Conservation (phyloP, 441 rosid genomes). For the Viola pubescens region DNA sequence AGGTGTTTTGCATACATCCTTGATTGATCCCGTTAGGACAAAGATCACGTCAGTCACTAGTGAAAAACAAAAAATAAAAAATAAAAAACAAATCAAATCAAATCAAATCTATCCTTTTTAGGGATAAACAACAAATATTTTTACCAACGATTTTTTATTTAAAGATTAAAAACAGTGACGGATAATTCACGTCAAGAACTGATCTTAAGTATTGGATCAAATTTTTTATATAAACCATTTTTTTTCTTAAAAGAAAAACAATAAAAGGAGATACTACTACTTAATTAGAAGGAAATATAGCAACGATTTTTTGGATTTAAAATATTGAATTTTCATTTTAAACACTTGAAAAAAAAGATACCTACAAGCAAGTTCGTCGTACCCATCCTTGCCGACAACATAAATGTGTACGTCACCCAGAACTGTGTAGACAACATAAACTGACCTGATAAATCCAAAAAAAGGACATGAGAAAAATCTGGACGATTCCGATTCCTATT, state of each 20-base stretch:
- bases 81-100: neutral
- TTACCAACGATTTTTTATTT: no score
- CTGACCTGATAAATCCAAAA: slow-evolving; percentile 41
- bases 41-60: slow-evolving; percentile 71
- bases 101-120: neutral
- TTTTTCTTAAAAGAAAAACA: no score
- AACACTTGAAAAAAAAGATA: neutral
- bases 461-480: neutral
- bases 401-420: slow-evolving; percentile 75
- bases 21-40: slow-evolving; percentile 59
- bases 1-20: slow-evolving; percentile 68
- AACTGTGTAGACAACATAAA: slow-evolving; percentile 68
- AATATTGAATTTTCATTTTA: neutral
- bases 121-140: no score
- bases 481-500: no score
- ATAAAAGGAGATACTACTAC: no score
- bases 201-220: no score
- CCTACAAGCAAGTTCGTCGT: slow-evolving; percentile 84
- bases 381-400: slow-evolving; percentile 77
- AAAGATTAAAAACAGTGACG: no score
- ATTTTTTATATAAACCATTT: no score
- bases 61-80: neutral
- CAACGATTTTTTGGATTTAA: no score
- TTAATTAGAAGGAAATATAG: no score
- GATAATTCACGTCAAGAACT: no score